Base-by-base conservation (phyloP, 768 basidiomycete genomes). In the Atractiella rhizophila region DNA sequence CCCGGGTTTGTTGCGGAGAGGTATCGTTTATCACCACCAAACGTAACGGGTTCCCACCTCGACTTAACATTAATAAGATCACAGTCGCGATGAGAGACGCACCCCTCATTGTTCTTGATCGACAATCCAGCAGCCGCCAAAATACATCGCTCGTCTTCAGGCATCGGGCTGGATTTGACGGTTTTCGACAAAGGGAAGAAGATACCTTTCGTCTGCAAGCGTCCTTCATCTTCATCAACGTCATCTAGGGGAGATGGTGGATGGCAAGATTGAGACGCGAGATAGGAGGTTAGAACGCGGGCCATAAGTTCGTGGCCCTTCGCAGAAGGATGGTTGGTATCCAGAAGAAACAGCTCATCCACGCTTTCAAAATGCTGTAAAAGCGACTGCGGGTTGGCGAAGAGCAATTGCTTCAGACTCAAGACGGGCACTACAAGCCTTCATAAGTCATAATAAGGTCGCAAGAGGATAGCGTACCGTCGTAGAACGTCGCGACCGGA, bases 401-500 rank as follows among this genome's bases (percentile, higher is more conserved):
- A 46, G 19, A 49, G 42, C 12, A 45, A 35, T 23, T 49, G 42
- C 33, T 46, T 46, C 18, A 27, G 39, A 15, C 44, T 46, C 53
- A 96, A 64, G 54, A 91, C 76, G 0, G 86, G 86, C n/a, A 88
- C n/a, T n/a, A n/a, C n/a, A n/a, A n/a, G n/a, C n/a, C n/a, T n/a
- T n/a, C n/a, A n/a, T n/a, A n/a, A n/a, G n/a, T n/a, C n/a, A n/a
- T n/a, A n/a, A n/a, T n/a, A n/a, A n/a, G n/a, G n/a, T n/a, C n/a
- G n/a, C n/a, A n/a, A n/a, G n/a, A n/a, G n/a, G n/a, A n/a, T n/a
- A n/a, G n/a, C n/a, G n/a, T n/a, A n/a, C n/a, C 70, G 55, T 96
- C 88, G 62, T 96, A 94, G 62, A 81, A 94, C 54, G 85, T 82
- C 1, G 86, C 78, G 2, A 88, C 82, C 45, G 76, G 60, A 48